Base-by-base conservation (phyloP, 2,329 filamentous ascomycete species). In the Trichoderma semiorbis region DNA sequence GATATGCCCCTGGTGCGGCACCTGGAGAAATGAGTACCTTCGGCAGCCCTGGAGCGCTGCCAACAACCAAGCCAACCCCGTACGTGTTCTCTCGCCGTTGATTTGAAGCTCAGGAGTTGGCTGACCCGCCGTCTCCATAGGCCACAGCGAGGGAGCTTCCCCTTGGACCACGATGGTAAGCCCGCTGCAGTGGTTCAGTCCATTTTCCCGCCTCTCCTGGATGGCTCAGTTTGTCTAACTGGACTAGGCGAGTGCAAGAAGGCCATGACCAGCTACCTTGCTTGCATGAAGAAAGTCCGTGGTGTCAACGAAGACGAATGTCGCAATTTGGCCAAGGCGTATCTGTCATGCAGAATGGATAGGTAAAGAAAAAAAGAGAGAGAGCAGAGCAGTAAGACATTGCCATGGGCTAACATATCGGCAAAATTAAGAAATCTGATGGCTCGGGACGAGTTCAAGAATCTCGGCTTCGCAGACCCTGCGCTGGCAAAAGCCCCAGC, bases 381-480 rank as follows among this genome's bases (percentile, higher is more conserved):
- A 47, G 26, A 53, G n/a, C 47, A 34, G 24, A 57, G 24, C 24
- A 36, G 66, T 62, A 61, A 71, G 69, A 28, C 66, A 36, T 32
- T 34, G 30, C 21, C 30, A 50, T 61, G 55, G 21, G 66, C 66
- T 69, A 69, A 69, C 66, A 10, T 36, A 43, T 65, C 12, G 28
- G 21, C 69, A 53, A 30, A 55, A 39, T 62, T 28, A 65, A 94
- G 94, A 76, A 98, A 98, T 79, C 85, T 99, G 36, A 99, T 99
- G 96, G 95, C 95, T 8, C 93, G 89, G 76, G 96, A 99, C 79
- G 93, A 97, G 72, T 96, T 98, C 82, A 94, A 93, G 81, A 99
- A 99, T 79, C 85, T 99, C 53, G 96, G 96, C 0, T 96, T 97
- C 76, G 77, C 85, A 60, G 78, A 80, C 61, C 73, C 75, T 70